phyloP scores from a whole-genome alignment of 2,329 filamentous ascomycete species.

The Xylaria sp. region DNA sequence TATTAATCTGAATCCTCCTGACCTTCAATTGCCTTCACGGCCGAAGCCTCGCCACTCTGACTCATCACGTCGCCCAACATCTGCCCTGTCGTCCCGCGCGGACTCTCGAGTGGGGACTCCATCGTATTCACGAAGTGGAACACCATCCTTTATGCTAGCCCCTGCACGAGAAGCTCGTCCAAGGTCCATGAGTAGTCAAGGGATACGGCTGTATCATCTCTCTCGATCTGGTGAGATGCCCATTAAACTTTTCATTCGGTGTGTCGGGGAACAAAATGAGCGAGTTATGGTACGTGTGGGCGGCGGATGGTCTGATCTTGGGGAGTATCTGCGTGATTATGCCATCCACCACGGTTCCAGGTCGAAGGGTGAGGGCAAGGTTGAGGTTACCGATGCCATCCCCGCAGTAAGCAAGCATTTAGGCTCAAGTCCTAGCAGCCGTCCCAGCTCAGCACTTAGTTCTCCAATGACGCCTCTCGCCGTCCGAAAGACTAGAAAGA shows the following conservation, averaged over 20 bases:
- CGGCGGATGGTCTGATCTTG: constrained; percentile 96
- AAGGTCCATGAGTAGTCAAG: constrained; percentile 60
- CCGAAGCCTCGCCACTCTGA: constrained; percentile 53
- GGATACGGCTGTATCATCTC: constrained; percentile 92
- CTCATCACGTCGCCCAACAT: constrained; percentile 53
- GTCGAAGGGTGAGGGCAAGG: constrained; percentile 57
- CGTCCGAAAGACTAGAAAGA: constrained; percentile 60
- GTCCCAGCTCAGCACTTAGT: constrained; percentile 49
- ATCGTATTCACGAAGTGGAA: constrained; percentile 65
- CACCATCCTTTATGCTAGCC: constrained; percentile 69
- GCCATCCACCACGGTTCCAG: constrained; percentile 88
- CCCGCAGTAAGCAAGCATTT: constrained; percentile 38
- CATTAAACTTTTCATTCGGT: constrained; percentile 92
- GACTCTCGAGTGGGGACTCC: constrained; percentile 58
- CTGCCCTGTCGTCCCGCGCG: constrained; percentile 52
- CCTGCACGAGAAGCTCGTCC: constrained; percentile 59
- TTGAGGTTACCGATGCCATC: constrained; percentile 63
- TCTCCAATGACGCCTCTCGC: constrained; percentile 54
- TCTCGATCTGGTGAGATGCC: constrained; percentile 83
- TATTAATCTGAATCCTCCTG: constrained; percentile 63
- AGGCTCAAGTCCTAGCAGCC: constrained; percentile 50
- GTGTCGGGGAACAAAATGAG: constrained; percentile 87
- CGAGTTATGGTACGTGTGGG: constrained; percentile 98
- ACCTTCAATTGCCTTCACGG: constrained; percentile 56
- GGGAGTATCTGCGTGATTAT: constrained; percentile 93